Evolutionary conservation across 148 eudicot genomes (phyloP), one percentile per base, ranked within the genome.

Genomic region (Vaccinium myrtillus): DNA sequence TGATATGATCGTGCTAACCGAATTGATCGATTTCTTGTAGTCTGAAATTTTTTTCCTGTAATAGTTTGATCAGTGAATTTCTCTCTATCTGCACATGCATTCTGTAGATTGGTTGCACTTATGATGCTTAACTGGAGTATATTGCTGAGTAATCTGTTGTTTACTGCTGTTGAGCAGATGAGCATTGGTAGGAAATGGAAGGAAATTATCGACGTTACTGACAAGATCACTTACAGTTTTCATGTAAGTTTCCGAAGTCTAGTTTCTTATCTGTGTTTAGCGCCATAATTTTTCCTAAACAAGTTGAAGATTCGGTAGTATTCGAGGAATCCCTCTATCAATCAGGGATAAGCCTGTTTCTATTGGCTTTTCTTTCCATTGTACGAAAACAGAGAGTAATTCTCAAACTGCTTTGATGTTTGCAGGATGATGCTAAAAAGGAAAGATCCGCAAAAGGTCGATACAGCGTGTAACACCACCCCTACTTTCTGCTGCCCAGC

Each of bases 121-220:
- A 7, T 46, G 70, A 67, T 27, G 48, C 61, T 67, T 80, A 6
- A 53, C 39, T 27, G 43, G 16, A 39, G 43, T 1, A 16, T 39
- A 39, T 59, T 30, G 19, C 48, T 82, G 19, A 56, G 6, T 61
- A 23, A 53, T 27, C 19, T 74, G 25, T 15, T 80, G 8, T 18
- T 67, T 21, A 43, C 23, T n/a, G 51, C 18, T 53, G 70, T 79
- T 56, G 46, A 59, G 76, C 87, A 95, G 98, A 93, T 92, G 97
- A 82, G 95, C 92, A 93, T 95, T 78, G 98, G 98, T 85, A 93
- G 97, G 88, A 93, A 95, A 86, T 95, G 98, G 98, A 95, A 95
- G 92, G 97, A 95, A 81, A 87, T 93, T 32, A 77, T 93, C 27
- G 94, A 91, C 73, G 87, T 90, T 71, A 88, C 90, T 9, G 97